These are phyloP conservation scores for Clavispora asparagi DNA, from an alignment of 805 yeast genomes.

Conservation along the genomic window DNA sequence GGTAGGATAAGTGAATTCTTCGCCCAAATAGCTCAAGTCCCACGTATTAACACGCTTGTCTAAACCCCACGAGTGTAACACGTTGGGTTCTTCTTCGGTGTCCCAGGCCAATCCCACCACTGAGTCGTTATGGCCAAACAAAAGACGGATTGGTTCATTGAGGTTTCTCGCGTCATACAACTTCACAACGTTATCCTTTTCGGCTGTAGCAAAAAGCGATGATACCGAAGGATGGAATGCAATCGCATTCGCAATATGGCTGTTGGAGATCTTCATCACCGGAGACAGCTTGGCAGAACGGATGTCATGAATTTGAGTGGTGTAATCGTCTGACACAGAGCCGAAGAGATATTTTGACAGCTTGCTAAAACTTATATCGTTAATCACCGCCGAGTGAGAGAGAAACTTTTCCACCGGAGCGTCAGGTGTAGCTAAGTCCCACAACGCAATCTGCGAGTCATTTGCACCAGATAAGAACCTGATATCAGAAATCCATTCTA, in stretches of 20 bases:
- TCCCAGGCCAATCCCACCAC: slow-evolving; percentile 44
- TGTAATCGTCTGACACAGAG: slow-evolving; percentile 65
- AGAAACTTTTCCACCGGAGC: slow-evolving; percentile 47
- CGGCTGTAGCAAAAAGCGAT: slow-evolving; percentile 66
- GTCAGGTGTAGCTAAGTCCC: slow-evolving; percentile 50
- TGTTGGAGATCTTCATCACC: slow-evolving; percentile 40
- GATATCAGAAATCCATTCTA: slow-evolving; percentile 57
- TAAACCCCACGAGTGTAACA: slow-evolving; percentile 51
- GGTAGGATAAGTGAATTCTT: slow-evolving; percentile 41
- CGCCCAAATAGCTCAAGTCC: slow-evolving; percentile 61
- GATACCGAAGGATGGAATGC: slow-evolving; percentile 56
- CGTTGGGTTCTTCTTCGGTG: slow-evolving; percentile 42
- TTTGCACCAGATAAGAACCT: slow-evolving; percentile 59
- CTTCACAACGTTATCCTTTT: slow-evolving; percentile 67
- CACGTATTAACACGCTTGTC: slow-evolving; percentile 72
- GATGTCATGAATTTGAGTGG: slow-evolving; percentile 57
- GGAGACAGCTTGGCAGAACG: slow-evolving; percentile 35
- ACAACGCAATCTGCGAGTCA: slow-evolving; percentile 63
- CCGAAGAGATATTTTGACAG: slow-evolving; percentile 47
- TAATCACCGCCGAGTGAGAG: slow-evolving; percentile 54
- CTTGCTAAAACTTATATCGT: slow-evolving; percentile 59
- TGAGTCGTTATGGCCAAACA: slow-evolving; percentile 58
- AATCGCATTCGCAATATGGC: slow-evolving; percentile 62
- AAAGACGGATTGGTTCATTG: slow-evolving; percentile 51
- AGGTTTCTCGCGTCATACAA: slow-evolving; percentile 73